These are phyloP conservation scores for Schoenoplectus triqueter DNA, from an alignment of 202 grass and related monocot genomes.

Conservation along the genomic window DNA sequence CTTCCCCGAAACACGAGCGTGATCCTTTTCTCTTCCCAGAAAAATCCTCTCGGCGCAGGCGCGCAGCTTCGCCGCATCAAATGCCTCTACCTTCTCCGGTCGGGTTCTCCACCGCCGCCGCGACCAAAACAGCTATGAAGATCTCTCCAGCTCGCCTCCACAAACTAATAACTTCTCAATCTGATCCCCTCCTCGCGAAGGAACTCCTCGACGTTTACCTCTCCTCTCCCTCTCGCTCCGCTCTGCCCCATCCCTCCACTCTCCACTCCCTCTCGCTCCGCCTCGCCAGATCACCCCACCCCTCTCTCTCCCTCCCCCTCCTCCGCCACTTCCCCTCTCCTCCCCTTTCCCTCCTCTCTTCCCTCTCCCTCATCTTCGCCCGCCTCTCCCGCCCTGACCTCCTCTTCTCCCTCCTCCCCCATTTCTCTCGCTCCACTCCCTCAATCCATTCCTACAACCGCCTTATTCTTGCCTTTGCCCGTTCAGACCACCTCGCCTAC, in stretches of 20 bases:
- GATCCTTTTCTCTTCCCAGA: too few species aligned
- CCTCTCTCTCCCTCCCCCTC: slow-evolving; percentile 56
- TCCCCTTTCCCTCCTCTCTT: slow-evolving; percentile 54
- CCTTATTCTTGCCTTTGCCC: slow-evolving; percentile 69
- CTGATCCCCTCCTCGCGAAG: slow-evolving; percentile 55
- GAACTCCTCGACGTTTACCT: slow-evolving; percentile 51
- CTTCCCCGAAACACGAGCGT: too few species aligned
- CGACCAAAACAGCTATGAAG: slow-evolving; percentile 15
- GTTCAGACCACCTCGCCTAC: slow-evolving; percentile 58
- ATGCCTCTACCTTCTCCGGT: too few species aligned
- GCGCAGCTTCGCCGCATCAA: too few species aligned
- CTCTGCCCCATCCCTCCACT: slow-evolving; percentile 55
- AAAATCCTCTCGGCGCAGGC: too few species aligned
- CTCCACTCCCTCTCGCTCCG: slow-evolving; percentile 63
- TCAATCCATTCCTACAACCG: slow-evolving; percentile 68
- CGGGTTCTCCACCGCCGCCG: slow-evolving; percentile 7
- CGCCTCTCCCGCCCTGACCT: slow-evolving; percentile 62
- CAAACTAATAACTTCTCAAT: slow-evolving; percentile 54
- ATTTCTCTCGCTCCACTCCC: slow-evolving; percentile 40
- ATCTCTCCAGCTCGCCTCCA: slow-evolving; percentile 58
- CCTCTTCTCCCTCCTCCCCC: slow-evolving; percentile 51
- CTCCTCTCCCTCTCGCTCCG: slow-evolving; percentile 49
- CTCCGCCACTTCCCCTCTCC: slow-evolving; percentile 52
- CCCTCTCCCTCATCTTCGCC: slow-evolving; percentile 63
- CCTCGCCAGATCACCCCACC: slow-evolving; percentile 50